phyloP scores from a whole-genome alignment of 2,329 filamentous ascomycete genomes.

The Aspergillus floridensis region DNA sequence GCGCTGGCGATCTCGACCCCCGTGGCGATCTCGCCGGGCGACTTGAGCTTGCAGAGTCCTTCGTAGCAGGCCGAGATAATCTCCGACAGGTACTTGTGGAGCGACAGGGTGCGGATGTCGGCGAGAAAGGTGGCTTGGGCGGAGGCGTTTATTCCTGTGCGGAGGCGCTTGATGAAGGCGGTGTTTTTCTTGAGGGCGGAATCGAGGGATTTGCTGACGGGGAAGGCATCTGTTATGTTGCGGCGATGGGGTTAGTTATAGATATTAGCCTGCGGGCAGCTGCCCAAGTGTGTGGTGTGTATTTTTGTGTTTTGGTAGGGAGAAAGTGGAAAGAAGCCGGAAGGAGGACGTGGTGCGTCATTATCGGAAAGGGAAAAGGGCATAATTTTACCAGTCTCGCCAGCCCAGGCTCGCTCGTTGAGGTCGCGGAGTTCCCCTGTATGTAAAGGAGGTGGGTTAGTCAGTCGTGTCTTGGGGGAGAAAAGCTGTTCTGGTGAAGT shows the following conservation, averaged over 20 bases:
- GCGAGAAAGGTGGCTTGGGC: conserved; percentile 80
- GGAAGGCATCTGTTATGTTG: conserved; percentile 64
- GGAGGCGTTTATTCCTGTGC: conserved; percentile 79
- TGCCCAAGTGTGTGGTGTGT: conserved; percentile 11
- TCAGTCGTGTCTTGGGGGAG: not conserved
- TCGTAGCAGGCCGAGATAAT: conserved; percentile 96
- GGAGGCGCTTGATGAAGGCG: conserved; percentile 92
- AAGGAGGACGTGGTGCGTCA: not conserved
- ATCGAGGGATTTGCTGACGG: conserved; percentile 76
- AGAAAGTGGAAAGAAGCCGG: conserved; percentile 12
- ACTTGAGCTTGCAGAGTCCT: conserved; percentile 86
- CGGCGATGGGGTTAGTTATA: conserved; percentile 22
- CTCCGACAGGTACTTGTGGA: conserved; percentile 96
- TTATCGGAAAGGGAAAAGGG: not conserved
- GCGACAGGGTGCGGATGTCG: conserved; percentile 83
- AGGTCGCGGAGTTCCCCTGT: conserved; percentile 84
- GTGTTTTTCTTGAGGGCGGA: conserved; percentile 98
- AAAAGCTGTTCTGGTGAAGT: conserved; percentile 9
- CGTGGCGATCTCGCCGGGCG: conserved; percentile 84
- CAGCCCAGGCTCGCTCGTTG: conserved; percentile 84
- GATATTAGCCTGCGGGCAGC: conserved; percentile 11
- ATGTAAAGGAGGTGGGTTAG: not conserved
- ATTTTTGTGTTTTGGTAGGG: not conserved
- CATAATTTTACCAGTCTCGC: conserved; percentile 67
- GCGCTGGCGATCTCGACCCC: conserved; percentile 91